Conservation (phyloP, 192 early-diverging fungal genomes). For the Rhizophagus clarus region DNA sequence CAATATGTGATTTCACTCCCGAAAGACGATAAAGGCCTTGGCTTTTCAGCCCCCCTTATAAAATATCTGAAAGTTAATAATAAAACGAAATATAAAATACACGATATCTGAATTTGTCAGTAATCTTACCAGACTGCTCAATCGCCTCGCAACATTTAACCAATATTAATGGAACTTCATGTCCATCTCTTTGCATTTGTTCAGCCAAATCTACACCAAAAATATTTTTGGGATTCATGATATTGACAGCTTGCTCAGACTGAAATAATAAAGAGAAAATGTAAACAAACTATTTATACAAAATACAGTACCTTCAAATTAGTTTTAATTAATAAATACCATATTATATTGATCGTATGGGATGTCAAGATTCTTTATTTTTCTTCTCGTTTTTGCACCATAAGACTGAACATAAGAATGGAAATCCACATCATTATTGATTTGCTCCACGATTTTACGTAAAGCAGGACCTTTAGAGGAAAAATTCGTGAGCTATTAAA, state of each 20-base stretch:
- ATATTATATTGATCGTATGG: slow-evolving; percentile 50
- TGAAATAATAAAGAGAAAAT: slow-evolving; percentile 27
- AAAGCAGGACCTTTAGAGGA: slow-evolving; percentile 36
- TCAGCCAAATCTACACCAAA: slow-evolving; percentile 81
- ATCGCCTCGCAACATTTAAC: slow-evolving; percentile 80
- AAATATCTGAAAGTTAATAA: background rate
- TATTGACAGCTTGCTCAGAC: slow-evolving; percentile 55
- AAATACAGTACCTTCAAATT: background rate
- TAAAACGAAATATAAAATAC: background rate
- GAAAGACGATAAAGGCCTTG: slow-evolving; percentile 91
- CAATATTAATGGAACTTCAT: slow-evolving; percentile 77
- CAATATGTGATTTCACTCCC: slow-evolving; percentile 75
- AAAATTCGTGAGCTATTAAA: background rate
- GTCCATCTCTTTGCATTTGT: slow-evolving; percentile 70
- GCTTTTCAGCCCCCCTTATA: slow-evolving; percentile 58
- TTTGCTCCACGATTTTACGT: slow-evolving; percentile 56
- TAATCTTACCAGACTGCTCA: slow-evolving; percentile 63
- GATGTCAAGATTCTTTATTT: slow-evolving; percentile 38
- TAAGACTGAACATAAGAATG: slow-evolving; percentile 48
- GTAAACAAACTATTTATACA: background rate
- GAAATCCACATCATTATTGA: slow-evolving; percentile 62
- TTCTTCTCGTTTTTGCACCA: slow-evolving; percentile 28
- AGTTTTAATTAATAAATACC: slow-evolving; percentile 22
- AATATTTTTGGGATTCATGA: slow-evolving; percentile 72
- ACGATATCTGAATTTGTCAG: background rate